Percentiles rank a stretch among this genome's conserved stretches.
These are phyloP conservation scores for Hymenoscyphus fraxineus DNA, from an alignment of 2,329 filamentous ascomycete genomes.

Conservation along the genomic window DNA sequence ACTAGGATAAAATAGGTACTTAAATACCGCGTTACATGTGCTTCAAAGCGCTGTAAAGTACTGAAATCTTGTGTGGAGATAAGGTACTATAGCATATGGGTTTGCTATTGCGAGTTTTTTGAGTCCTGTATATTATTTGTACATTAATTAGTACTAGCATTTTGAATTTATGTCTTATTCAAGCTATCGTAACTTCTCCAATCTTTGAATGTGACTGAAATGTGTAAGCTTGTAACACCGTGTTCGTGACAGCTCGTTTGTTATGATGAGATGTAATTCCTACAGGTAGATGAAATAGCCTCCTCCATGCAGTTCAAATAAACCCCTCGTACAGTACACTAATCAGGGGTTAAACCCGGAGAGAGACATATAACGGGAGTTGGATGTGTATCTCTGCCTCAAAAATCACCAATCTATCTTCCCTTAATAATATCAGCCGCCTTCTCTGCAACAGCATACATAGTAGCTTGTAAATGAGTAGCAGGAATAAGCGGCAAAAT, in stretches of 20 bases:
- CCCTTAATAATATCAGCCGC: constrained; percentile 10
- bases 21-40: background rate
- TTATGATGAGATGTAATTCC: too few relatives aligned
- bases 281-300: too few relatives aligned
- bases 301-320: too few relatives aligned
- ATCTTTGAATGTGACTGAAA: background rate
- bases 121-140: background rate
- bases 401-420: background rate
- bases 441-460: constrained; percentile 11
- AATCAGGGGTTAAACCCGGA: too few relatives aligned
- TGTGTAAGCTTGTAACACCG: background rate
- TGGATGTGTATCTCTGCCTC: background rate
- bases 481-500: constrained; percentile 17
- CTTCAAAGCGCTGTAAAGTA: background rate
- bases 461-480: constrained; percentile 14
- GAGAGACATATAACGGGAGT: too few relatives aligned
- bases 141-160: background rate
- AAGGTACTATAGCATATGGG: background rate
- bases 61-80: background rate
- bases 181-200: background rate
- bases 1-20: background rate
- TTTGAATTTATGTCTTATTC: background rate
- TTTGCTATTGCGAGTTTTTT: background rate
- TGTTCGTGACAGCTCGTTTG: background rate
- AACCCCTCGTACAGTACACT: too few relatives aligned